A percentile compares a stretch with the other conserved stretches of the same genome.
phyloP scores from a whole-genome alignment of 73 alveolate genomes.

The Paraurostyla sp. region DNA sequence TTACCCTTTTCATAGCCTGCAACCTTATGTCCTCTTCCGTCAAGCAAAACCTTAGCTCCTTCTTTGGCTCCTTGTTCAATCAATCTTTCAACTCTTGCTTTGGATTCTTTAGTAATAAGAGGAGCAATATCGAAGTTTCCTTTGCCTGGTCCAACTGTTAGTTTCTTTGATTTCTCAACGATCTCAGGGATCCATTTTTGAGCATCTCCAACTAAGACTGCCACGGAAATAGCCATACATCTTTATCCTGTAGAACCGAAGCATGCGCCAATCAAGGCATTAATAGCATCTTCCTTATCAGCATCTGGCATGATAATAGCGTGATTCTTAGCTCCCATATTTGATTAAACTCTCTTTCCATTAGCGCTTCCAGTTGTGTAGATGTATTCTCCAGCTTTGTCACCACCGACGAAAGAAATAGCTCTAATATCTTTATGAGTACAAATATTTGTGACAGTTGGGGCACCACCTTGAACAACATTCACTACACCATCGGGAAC shows the following conservation, averaged over 20 bases:
- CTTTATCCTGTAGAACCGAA: slow-evolving; percentile 95
- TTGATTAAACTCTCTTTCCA: slow-evolving; percentile 94
- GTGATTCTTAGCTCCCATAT: slow-evolving; percentile 97
- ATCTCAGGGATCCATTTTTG: slow-evolving; percentile 88
- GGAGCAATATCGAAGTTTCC: slow-evolving; percentile 93
- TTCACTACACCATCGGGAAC: slow-evolving; percentile 93
- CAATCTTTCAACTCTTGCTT: slow-evolving; percentile 66
- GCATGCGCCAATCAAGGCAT: slow-evolving; percentile 84
- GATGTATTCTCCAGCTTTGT: slow-evolving; percentile 96
- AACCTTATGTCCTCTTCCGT: slow-evolving; percentile 90
- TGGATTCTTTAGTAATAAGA: slow-evolving; percentile 79
- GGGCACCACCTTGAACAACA: slow-evolving; percentile 94
- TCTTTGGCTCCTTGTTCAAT: slow-evolving; percentile 88
- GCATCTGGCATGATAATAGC: slow-evolving; percentile 95
- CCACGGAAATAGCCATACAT: slow-evolving; percentile 98
- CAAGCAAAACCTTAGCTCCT: slow-evolving; percentile 90
- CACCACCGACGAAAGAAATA: slow-evolving; percentile 95
- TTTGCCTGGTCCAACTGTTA: slow-evolving; percentile 88
- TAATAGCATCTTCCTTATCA: slow-evolving; percentile 91
- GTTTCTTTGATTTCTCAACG: slow-evolving; percentile 83
- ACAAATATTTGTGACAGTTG: slow-evolving; percentile 93
- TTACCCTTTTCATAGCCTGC: slow-evolving; percentile 87
- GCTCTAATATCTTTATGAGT: slow-evolving; percentile 92
- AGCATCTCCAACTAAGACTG: slow-evolving; percentile 92
- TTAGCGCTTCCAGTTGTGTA: slow-evolving; percentile 84